Evolutionary conservation across 176 grass and related monocot genomes (phyloP), one percentile per base, ranked within the genome.

Genomic region (Bonia amplexicaulis): DNA sequence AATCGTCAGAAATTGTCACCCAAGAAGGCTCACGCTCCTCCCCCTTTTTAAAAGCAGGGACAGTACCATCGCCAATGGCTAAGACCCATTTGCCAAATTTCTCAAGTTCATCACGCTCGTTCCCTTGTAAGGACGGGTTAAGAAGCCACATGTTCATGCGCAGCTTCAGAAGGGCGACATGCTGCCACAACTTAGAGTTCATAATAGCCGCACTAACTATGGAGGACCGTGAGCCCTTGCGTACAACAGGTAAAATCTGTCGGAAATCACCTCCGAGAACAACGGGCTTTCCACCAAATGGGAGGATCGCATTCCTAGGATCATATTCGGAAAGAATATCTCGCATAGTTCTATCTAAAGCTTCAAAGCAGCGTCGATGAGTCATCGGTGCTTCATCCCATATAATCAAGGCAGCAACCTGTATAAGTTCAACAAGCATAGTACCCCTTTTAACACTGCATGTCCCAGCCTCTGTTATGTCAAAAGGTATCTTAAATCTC

Each of bases 401-500:
- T 35, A 35, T 35, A 35, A 35, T 4, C 4, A 35, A 3, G 33
- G 33, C 1, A 35, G 33, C 33, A 35, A 35, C 33, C 33, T 35
- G 33, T 35, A 35, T 35, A 35, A 35, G 33, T 4, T 35, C 33
- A 35, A 3, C 33, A 35, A 35, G 33, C 33, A 35, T 35, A 35
- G 81, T 72, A 7, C 67, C 29, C 27, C 58, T 40, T 13, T 46
- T 35, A 0, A 84, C 73, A 13, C 42, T 9, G 0, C 66, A 84
- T 13, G 40, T 60, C 4, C 3, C 19, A 2, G 40, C 22, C 3
- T 72, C 22, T 5, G 14, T 6, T 2, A 84, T 12, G 0, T 84
- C 11, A 27, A 74, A 15, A 7, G 69, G 81, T 15, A 84, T 84
- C 1, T 84, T 69, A 27, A 84, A 84, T 19, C 81, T n/a, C 0